These are phyloP conservation scores for Fagus crenata DNA, from an alignment of 306 rosid species.

Conservation along the genomic window DNA sequence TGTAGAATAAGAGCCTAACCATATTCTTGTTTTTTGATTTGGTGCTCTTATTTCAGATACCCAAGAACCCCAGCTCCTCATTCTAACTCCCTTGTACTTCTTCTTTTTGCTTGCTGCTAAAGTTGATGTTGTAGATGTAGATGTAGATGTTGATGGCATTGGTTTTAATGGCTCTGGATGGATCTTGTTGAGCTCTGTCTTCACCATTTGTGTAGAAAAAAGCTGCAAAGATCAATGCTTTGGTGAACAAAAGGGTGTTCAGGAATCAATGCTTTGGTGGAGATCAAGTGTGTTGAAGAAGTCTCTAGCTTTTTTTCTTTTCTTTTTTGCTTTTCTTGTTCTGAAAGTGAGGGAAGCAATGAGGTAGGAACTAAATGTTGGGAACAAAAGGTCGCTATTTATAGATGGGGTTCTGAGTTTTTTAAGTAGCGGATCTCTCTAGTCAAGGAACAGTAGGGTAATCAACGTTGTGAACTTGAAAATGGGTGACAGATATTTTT, in stretches of 20 bases:
- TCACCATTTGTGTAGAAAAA: conserved; percentile 54
- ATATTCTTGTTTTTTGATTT: conserved; percentile 90
- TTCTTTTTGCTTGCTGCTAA: conserved; percentile 37
- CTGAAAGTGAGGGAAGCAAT: conserved; percentile 38
- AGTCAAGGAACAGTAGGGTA: conserved; percentile 41
- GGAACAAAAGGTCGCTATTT: conserved; percentile 40
- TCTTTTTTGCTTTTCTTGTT: conserved; percentile 8
- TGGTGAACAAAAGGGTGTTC: conserved; percentile 4
- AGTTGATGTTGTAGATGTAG: conserved; percentile 13
- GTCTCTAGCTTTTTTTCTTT: conserved; percentile 19
- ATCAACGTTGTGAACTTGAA: conserved; percentile 7
- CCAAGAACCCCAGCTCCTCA: conserved; percentile 99
- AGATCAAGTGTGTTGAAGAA: conserved; percentile 24
- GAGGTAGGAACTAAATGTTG: conserved; percentile 34
- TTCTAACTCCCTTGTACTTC: conserved; percentile 96
- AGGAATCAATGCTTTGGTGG: conserved; percentile 3
- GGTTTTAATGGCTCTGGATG: conserved; percentile 39
- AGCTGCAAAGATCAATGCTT: conserved; percentile 17
- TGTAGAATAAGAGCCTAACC: conserved; percentile 94
- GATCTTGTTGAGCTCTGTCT: conserved; percentile 53
- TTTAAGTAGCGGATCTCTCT: conserved; percentile 33
- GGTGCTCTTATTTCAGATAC: conserved; percentile 98
- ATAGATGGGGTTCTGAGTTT: conserved; percentile 53
- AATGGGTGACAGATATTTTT: conserved; percentile 61
- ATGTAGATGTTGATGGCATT: conserved; percentile 5